Evolutionary conservation across 1,284 basidiomycete genomes (phyloP).

Genomic region (Fomitopsis palustris): DNA sequence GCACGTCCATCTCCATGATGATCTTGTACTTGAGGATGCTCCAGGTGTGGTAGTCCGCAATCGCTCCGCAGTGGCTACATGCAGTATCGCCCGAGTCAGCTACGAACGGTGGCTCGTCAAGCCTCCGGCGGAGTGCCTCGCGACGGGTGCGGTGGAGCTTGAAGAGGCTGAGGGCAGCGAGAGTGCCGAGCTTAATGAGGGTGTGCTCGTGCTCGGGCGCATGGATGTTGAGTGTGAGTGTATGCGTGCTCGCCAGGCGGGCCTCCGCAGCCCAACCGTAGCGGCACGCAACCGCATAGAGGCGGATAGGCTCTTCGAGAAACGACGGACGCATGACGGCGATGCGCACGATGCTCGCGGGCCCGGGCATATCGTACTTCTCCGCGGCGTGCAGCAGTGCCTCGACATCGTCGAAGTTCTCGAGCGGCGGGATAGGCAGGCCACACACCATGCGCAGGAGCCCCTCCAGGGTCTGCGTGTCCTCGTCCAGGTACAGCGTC

Average conservation of each 20-base stretch:
- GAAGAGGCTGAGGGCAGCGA: slow-evolving; percentile 48
- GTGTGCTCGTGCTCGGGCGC: slow-evolving; percentile 39
- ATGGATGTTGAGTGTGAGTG: slow-evolving; percentile 45
- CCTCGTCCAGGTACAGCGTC: slow-evolving; percentile 54
- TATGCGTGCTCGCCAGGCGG: slow-evolving; percentile 39
- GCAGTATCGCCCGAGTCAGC: slow-evolving; percentile 38
- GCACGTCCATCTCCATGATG: slow-evolving; percentile 50
- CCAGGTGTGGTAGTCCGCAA: slow-evolving; percentile 59
- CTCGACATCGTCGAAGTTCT: slow-evolving; percentile 50
- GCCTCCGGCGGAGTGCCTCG: slow-evolving; percentile 42
- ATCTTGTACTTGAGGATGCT: slow-evolving; percentile 56
- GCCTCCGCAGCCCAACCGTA: slow-evolving; percentile 57
- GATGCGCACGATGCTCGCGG: slow-evolving; percentile 52
- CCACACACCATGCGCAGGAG: slow-evolving; percentile 60
- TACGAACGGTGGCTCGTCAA: slow-evolving; percentile 59
- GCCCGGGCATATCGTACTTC: slow-evolving; percentile 66
- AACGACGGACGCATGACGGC: slow-evolving; percentile 47
- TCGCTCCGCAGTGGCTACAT: slow-evolving; percentile 42
- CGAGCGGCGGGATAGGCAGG: slow-evolving; percentile 44
- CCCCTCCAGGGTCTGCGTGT: slow-evolving; percentile 46
- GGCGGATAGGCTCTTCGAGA: slow-evolving; percentile 46
- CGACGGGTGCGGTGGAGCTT: slow-evolving; percentile 48
- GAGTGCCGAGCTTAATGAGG: slow-evolving; percentile 45
- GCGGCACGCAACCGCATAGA: slow-evolving; percentile 54
- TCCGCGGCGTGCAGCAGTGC: slow-evolving; percentile 56